phyloP scores from a whole-genome alignment of 2,329 filamentous ascomycete species.

The Aspergillus sp. region DNA sequence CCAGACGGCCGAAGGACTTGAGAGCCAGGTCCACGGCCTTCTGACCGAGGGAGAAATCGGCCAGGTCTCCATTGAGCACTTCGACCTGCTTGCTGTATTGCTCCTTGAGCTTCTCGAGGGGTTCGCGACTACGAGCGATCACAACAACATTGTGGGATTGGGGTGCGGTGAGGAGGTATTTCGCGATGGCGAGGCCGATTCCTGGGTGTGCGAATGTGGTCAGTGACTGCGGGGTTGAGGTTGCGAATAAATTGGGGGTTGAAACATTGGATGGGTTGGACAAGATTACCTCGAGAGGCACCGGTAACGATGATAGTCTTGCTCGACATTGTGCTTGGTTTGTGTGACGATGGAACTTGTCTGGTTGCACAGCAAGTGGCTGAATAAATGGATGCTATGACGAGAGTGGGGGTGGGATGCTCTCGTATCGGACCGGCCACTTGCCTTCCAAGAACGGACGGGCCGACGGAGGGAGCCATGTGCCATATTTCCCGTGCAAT shows the following conservation, averaged over 20 bases:
- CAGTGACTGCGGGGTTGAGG: background rate
- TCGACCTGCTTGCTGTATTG: slow-evolving; percentile 58
- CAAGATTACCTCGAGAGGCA: slow-evolving; percentile 58
- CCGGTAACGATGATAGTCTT: slow-evolving; percentile 73
- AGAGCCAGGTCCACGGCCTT: slow-evolving; percentile 67
- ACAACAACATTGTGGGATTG: slow-evolving; percentile 59
- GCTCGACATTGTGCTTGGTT: slow-evolving; percentile 44
- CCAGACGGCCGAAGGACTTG: slow-evolving; percentile 69
- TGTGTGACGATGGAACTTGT: background rate
- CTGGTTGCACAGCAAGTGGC: background rate
- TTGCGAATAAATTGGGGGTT: background rate
- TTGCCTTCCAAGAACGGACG: too few relatives aligned
- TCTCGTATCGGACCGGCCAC: too few relatives aligned
- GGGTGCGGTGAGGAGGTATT: slow-evolving; percentile 57
- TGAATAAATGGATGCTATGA: background rate
- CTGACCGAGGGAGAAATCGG: slow-evolving; percentile 56
- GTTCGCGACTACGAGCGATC: slow-evolving; percentile 57
- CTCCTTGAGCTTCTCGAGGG: slow-evolving; percentile 56
- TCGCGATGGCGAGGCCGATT: slow-evolving; percentile 63
- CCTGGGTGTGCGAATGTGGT: slow-evolving; percentile 40
- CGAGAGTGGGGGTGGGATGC: too few relatives aligned
- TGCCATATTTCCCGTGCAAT: too few relatives aligned
- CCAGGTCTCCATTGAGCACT: slow-evolving; percentile 60
- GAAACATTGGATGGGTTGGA: background rate
- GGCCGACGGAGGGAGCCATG: too few relatives aligned